Evolutionary conservation across 1,284 basidiomycete species (phyloP), one percentile per base, ranked within the genome.

Genomic region (Sporisorium scitamineum): DNA sequence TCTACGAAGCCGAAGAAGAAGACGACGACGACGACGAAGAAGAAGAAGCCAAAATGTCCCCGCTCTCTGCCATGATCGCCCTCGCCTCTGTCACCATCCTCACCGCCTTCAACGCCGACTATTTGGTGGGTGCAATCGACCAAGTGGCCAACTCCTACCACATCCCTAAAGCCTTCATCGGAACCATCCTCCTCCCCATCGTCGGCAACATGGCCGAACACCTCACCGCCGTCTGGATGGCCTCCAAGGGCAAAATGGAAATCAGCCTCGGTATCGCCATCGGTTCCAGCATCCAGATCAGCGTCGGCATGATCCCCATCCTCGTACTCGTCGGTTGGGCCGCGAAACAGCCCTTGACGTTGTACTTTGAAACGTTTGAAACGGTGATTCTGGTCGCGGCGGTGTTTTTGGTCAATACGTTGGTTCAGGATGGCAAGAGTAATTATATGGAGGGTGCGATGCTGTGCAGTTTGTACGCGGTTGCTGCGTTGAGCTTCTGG

Each of bases 201-300:
- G 93, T 94, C 53, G 92, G 93, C 48, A 95, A 94, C 76, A 88
- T 87, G 47, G 83, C 84, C 11, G 84, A 85, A 63, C 84, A 85
- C 60, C 68, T 83, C 26, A 85, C 84, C 6, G 79, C 80, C 14
- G 78, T 84, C 32, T 81, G 81, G 66, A 82, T 80, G 77, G 84
- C 80, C 11, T 58, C 62, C 44, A 84, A 84, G 68, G 75, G 78
- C 80, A 84, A 84, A 64, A 84, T 85, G 83, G 84, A 85, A 42
- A 83, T 85, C 58, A 71, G 75, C 1, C 93, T 97, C 71, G 91
- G 91, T 3, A 93, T 97, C 68, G 93, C 93, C 62, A 92, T 97
- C 89, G 93, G 95, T 14, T 93, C 84, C 87, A 93, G 55, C 90
- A 90, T 72, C 64, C 80, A 80, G 63, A 82, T 85, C 50, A 68